phyloP scores from a whole-genome alignment of 176 grass and related monocot species.

The Oryza coarctata region DNA sequence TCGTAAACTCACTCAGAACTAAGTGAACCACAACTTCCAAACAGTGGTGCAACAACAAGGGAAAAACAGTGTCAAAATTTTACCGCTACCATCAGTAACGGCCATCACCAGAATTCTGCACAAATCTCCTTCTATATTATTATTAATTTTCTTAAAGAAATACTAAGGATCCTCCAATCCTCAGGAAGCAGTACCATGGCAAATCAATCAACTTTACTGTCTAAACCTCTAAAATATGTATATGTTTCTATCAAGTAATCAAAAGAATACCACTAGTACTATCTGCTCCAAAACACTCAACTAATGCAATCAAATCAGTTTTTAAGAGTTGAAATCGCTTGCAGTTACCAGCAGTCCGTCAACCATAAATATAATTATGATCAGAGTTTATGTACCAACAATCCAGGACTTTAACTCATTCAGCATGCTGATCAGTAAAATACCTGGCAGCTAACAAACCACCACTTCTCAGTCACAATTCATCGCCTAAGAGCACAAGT shows the following conservation, averaged over 20 bases:
- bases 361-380: background rate
- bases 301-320: background rate
- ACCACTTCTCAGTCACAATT: background rate
- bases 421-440: background rate
- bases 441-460: background rate
- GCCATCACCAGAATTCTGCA: background rate
- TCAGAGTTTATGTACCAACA: background rate
- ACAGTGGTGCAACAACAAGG: background rate
- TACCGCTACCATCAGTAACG: background rate
- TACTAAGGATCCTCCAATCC: background rate
- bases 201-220: background rate
- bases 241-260: background rate
- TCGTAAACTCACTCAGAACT: constrained; percentile 4
- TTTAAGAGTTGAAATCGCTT: background rate
- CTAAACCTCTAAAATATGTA: constrained; percentile 6
- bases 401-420: background rate
- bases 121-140: background rate
- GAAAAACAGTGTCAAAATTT: background rate
- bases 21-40: background rate
- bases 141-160: background rate
- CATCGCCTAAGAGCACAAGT: background rate
- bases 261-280: background rate
- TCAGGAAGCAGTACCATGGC: background rate
- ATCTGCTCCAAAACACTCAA: background rate
- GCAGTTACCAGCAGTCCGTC: background rate